Conservation (phyloP, 768 basidiomycete genomes). For the Phanerochaete carnosa region DNA sequence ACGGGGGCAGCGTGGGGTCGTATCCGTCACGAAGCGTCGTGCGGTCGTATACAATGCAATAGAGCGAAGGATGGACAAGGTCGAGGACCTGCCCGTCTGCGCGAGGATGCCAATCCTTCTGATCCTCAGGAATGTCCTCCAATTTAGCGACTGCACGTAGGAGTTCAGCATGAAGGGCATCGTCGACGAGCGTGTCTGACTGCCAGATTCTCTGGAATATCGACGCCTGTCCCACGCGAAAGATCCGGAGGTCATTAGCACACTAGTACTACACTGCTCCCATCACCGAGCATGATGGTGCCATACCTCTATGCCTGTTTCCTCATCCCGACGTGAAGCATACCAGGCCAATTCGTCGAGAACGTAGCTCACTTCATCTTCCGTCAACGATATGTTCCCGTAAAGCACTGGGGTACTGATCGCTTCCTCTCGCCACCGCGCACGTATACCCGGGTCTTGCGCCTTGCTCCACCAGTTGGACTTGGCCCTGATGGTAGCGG, state of each 20-base stretch:
- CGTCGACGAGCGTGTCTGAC: background rate
- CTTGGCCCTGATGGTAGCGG: background rate
- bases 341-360: background rate
- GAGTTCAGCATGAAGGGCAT: background rate
- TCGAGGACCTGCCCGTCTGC: constrained; percentile 42
- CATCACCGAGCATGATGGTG: background rate
- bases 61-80: constrained; percentile 45
- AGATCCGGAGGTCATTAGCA: too few relatives aligned
- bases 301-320: background rate
- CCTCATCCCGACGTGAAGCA: background rate
- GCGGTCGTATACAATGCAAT: constrained; percentile 35
- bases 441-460: background rate
- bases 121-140: constrained; percentile 32
- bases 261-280: too few relatives aligned
- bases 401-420: background rate
- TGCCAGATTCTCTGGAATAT: background rate
- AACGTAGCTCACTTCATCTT: background rate
- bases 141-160: constrained; percentile 15
- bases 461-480: background rate
- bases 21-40: constrained; percentile 8
- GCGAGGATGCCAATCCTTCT: constrained; percentile 46
- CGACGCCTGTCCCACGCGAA: background rate
- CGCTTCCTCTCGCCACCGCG: background rate
- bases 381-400: background rate
- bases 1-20: background rate